These are phyloP conservation scores for Pyrenophora seminiperda DNA, from an alignment of 2,329 filamentous ascomycete species.

Conservation along the genomic window DNA sequence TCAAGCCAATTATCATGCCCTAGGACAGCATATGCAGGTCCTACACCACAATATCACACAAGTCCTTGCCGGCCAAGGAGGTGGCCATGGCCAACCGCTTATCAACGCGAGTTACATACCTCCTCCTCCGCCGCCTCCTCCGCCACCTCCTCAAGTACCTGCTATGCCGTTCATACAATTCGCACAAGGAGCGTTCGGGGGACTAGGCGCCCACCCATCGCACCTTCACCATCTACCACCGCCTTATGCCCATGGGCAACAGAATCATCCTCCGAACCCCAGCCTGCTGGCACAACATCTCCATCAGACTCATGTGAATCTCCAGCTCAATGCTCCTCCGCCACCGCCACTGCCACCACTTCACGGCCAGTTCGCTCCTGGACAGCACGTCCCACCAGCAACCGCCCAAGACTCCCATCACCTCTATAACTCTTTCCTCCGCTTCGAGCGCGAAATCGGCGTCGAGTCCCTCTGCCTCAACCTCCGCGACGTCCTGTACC, in stretches of 20 bases:
- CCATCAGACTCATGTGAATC: slow-evolving; percentile 1
- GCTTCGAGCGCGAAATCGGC: slow-evolving; percentile 45
- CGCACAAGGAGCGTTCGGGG: slow-evolving; percentile 15
- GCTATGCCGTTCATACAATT: slow-evolving; percentile 32
- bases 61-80: slow-evolving; percentile 10
- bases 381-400: background rate
- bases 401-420: slow-evolving; percentile 5
- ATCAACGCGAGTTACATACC: slow-evolving; percentile 11
- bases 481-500: slow-evolving; percentile 34
- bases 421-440: slow-evolving; percentile 40
- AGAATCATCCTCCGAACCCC: slow-evolving; percentile 15
- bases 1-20: slow-evolving; percentile 31
- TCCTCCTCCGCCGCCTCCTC: slow-evolving; percentile 24
- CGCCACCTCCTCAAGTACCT: slow-evolving; percentile 27
- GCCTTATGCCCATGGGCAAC: slow-evolving; percentile 19
- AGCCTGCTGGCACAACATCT: slow-evolving; percentile 22
- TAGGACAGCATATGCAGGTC: slow-evolving; percentile 35
- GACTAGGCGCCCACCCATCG: slow-evolving; percentile 2
- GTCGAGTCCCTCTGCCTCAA: slow-evolving; percentile 43
- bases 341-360: background rate
- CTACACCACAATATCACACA: slow-evolving; percentile 32
- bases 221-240: slow-evolving; percentile 6
- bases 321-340: background rate
- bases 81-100: slow-evolving; percentile 5
- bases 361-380: background rate